Percentiles rank a stretch among this genome's conserved stretches.
Evolutionary conservation across 805 yeast species (phyloP).

Genomic region (Cyberlindnera suaveolens): DNA sequence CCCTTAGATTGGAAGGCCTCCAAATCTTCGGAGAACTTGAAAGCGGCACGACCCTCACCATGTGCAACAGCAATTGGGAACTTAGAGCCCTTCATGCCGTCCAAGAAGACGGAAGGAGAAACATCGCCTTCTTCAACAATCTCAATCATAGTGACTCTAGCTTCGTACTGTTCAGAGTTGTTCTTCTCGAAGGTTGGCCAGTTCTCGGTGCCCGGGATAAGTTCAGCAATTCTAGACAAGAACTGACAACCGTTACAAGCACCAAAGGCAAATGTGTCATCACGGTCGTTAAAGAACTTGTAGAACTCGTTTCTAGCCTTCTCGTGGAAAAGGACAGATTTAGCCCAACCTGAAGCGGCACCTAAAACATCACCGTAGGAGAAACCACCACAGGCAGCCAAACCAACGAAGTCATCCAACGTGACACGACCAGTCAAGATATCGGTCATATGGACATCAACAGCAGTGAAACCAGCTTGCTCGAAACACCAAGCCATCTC

Average conservation of each 20-base stretch:
- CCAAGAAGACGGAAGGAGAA: slow-evolving; percentile 59
- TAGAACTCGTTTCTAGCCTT: slow-evolving; percentile 69
- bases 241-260: slow-evolving; percentile 99
- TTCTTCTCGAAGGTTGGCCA: slow-evolving; percentile 97
- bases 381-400: slow-evolving; percentile 99
- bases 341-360: slow-evolving; percentile 99
- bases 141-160: slow-evolving; percentile 87
- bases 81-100: slow-evolving; percentile 88
- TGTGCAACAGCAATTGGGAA: slow-evolving; percentile 98
- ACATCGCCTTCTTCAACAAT: slow-evolving; percentile 49
- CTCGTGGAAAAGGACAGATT: slow-evolving; percentile 82
- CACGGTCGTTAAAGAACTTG: slow-evolving; percentile 77
- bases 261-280: slow-evolving; percentile 94
- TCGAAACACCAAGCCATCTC: slow-evolving; percentile 98
- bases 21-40: slow-evolving; percentile 40
- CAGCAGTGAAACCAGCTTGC: slow-evolving; percentile 89
- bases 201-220: slow-evolving; percentile 88
- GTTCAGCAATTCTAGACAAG: slow-evolving; percentile 73
- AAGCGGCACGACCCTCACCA: slow-evolving; percentile 93
- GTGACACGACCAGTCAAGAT: slow-evolving; percentile 65
- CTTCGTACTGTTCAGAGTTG: slow-evolving; percentile 91
- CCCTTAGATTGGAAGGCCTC: slow-evolving; percentile 44
- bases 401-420: slow-evolving; percentile 77
- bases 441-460: slow-evolving; percentile 97
- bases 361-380: slow-evolving; percentile 98